Evolutionary conservation across 768 basidiomycete genomes (phyloP), one percentile per base, ranked within the genome.

Genomic region (Paxillus ammoniavirescens): DNA sequence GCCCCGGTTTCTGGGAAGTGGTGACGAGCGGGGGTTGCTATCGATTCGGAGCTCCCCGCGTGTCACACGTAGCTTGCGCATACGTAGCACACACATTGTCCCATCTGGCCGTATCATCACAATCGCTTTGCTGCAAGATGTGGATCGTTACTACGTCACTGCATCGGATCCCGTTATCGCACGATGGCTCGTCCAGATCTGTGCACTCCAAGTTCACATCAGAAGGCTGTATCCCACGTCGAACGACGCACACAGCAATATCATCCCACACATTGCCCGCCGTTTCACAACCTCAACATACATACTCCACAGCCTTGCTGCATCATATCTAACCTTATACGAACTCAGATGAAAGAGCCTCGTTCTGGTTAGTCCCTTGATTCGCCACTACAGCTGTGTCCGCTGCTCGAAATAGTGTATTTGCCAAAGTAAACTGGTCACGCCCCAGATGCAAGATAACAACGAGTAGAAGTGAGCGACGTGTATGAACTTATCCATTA

Each of bases 401-500:
- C n/a, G 2, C 5, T 33, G 3, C 26, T 26, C 3, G 26, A 6
- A 26, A 26, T 26, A 26, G 26, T 26, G 26, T 26, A 26, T 26
- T 26, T 26, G 6, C 26, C 26, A 26, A 26, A 26, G 1, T 31
- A 31, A 3, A 31, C 31, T 4, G 31, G 31, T 31, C 31, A 31
- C 10, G 5, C 35, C 35, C 35, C 5, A 12, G 12, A 12, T 35
- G 35, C 12, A 13, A 14, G 35, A 35, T 35, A 35, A 8, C 15
- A 41, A 38, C 18, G 18, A 45, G 26, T 13, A 43, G 37, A 41
- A 35, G 33, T 15, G 18, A 49, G 37, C 42, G 41, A 54, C 38
- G 43, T 41, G 18, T 31, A 23, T 38, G 59, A 49, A 50, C 48
- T 40, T 42, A 49, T 54, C 50, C 57, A 61, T 61, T 61, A 61